Evolutionary conservation across 148 eudicot species (phyloP), one percentile per base, ranked within the genome.

Genomic region (Silene latifolia): DNA sequence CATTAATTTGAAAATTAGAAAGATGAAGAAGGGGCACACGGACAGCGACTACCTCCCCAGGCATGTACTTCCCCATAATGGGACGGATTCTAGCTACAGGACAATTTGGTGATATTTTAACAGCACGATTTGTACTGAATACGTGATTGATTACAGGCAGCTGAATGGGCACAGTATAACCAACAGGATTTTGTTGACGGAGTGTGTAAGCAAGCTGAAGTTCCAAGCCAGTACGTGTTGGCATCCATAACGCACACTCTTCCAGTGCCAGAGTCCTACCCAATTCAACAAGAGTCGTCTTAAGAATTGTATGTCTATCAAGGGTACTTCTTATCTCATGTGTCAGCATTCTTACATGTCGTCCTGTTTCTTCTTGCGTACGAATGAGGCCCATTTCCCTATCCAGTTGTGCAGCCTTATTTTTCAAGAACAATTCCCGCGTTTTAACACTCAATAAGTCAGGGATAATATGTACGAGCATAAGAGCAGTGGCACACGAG

Each of bases 211-310:
- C 84, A 72, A 94, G 93, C 46, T 94, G 96, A 70, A 94, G 91
- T 79, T 91, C 97, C 63, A 91, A 73, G 18, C 98, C 98, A 42
- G 86, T 82, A 67, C 96, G 90, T 0, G 97, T 88, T 27, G 98
- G 98, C 97, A 91, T 94, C 98, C 98, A 94, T 54, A 94, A 74
- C 3, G 98, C 98, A 82, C 98, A 94, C 81, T 94, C 98, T 78
- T 90, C 98, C 78, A 94, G 66, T 24, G 86, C 97, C 80, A 94
- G 82, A 53, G 96, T 94, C 83, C 97, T 87, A 69, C 98, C 98
- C 72, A 94, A 81, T 89, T 94, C 98, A 72, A 94, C 87, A 72
- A 91, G 93, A 18, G 98, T 91, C 53, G 98, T 94, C 80, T 87
- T 90, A 15, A 94, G 81, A 73, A 94, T 94, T 12, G 97, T 91